phyloP scores from a whole-genome alignment of 192 early-diverging fungal genomes.

The Dispira simplex region DNA sequence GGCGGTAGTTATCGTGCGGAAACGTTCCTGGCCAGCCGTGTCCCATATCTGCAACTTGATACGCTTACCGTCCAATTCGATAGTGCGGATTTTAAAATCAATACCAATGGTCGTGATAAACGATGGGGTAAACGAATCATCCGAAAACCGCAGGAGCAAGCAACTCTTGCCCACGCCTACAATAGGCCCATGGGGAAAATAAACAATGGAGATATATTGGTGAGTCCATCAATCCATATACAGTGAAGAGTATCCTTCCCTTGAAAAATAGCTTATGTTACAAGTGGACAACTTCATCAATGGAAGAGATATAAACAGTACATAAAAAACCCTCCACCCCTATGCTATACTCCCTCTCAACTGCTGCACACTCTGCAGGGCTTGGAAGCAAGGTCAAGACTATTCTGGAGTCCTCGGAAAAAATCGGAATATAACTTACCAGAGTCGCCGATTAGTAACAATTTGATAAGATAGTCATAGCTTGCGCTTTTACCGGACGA shows the following conservation, averaged over 20 bases:
- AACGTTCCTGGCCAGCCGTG: constrained; percentile 97
- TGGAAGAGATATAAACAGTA: not conserved
- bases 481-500: constrained; percentile 77
- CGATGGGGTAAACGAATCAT: constrained; percentile 98
- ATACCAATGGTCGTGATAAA: constrained; percentile 99
- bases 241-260: not conserved
- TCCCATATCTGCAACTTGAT: constrained; percentile 99
- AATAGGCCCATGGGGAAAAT: not conserved
- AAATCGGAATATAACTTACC: constrained; percentile 39
- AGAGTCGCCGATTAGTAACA: constrained; percentile 94
- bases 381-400: not conserved
- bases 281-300: not conserved
- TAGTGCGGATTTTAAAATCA: constrained; percentile 98
- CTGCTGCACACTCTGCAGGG: not conserved
- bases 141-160: constrained; percentile 90
- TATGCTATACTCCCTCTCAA: too few species aligned
- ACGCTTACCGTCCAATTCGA: constrained; percentile 96
- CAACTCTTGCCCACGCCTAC: constrained; percentile 94
- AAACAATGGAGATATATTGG: not conserved
- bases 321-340: not conserved
- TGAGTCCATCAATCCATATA: not conserved
- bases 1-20: constrained; percentile 96
- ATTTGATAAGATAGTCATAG: constrained; percentile 99
- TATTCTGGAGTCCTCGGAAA: not conserved
- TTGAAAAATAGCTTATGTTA: constrained; percentile 1